Percentiles rank a stretch among this genome's conserved stretches.
phyloP scores from a whole-genome alignment of 2,329 filamentous ascomycete species.

The Colletotrichum caudatum region DNA sequence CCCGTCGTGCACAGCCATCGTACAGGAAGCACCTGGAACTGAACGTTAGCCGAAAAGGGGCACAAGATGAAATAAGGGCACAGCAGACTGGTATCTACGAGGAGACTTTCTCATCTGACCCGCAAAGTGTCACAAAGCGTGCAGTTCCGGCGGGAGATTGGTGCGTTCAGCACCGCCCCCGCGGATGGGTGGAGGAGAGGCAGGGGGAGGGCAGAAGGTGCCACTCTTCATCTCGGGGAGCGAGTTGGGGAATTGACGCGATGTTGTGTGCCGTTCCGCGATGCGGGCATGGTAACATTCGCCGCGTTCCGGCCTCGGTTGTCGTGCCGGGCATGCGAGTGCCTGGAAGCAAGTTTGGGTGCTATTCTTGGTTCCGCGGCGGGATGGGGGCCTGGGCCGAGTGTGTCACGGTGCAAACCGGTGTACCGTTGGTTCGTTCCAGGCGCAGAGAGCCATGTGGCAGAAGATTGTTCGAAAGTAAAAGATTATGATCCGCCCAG shows the following conservation, averaged over 20 bases:
- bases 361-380: background rate
- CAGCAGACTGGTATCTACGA: background rate
- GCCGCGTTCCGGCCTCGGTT: background rate
- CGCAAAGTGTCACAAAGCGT: too few relatives aligned
- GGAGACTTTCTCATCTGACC: background rate
- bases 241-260: background rate
- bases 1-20: background rate
- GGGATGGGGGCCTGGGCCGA: background rate
- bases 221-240: background rate
- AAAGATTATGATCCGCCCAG: background rate
- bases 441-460: background rate
- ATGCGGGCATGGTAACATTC: background rate
- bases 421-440: background rate
- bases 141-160: background rate
- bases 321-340: background rate
- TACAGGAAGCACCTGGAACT: background rate
- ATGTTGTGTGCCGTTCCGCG: background rate
- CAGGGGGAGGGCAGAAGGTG: background rate
- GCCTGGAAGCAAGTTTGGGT: background rate
- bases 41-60: background rate
- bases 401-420: background rate
- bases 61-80: background rate
- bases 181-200: background rate
- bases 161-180: background rate
- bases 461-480: background rate